A percentile compares a stretch with the other conserved stretches of the same genome.
phyloP scores from a whole-genome alignment of 2,329 filamentous ascomycete genomes.

The Alternaria infectoria region DNA sequence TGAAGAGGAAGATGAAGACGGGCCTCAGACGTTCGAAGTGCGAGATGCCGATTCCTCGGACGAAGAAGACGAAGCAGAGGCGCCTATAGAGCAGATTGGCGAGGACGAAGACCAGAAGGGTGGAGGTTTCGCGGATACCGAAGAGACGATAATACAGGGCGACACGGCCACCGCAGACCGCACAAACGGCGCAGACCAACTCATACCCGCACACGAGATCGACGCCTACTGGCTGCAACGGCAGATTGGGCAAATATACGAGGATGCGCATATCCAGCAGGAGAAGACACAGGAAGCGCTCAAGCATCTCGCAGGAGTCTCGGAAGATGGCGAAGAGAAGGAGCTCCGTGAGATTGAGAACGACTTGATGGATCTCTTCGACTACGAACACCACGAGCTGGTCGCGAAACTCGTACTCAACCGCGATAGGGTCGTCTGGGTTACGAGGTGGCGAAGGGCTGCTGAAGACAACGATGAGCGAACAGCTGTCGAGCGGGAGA shows the following conservation, averaged over 20 bases:
- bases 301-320: conserved; percentile 77
- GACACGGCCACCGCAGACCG: conserved; percentile 54
- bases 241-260: conserved; percentile 85
- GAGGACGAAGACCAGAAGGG: conserved; percentile 58
- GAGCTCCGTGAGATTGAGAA: conserved; percentile 93
- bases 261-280: conserved; percentile 90
- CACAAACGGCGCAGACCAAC: conserved; percentile 58
- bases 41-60: conserved; percentile 84
- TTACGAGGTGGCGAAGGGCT: conserved; percentile 82
- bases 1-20: conserved; percentile 79
- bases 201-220: conserved; percentile 84
- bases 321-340: conserved; percentile 80
- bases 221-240: conserved; percentile 98
- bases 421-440: conserved; percentile 93
- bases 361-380: conserved; percentile 96
- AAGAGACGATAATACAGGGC: conserved; percentile 85
- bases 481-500: conserved; percentile 82
- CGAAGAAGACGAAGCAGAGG: conserved; percentile 70
- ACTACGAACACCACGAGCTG: conserved; percentile 93
- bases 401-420: conserved; percentile 92
- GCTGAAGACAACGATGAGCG: conserved; percentile 78
- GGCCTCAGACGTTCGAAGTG: conserved; percentile 80
- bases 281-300: conserved; percentile 89
- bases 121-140: conserved; percentile 62
- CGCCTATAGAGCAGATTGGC: conserved; percentile 65